These are phyloP conservation scores for Suillus hirtellus DNA, from an alignment of 768 basidiomycete genomes.

Conservation along the genomic window DNA sequence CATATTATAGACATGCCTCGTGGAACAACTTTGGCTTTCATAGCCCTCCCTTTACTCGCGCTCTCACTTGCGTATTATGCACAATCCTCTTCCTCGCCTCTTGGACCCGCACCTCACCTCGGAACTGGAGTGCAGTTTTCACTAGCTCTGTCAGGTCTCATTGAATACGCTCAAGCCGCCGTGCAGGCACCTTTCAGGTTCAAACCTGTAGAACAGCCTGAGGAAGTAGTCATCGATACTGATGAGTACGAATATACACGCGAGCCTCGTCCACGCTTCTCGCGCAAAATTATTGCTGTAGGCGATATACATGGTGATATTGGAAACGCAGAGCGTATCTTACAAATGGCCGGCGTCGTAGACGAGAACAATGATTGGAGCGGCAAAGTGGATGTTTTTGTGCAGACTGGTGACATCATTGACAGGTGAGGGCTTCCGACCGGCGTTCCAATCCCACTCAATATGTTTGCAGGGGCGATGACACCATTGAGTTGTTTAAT, in stretches of 20 bases:
- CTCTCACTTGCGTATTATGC: constrained; percentile 32
- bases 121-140: constrained; percentile 24
- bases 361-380: constrained; percentile 78
- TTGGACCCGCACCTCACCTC: constrained; percentile 34
- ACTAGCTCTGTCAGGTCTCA: constrained; percentile 26
- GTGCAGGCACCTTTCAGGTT: constrained; percentile 23
- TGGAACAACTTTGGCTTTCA: constrained; percentile 19
- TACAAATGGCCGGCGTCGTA: constrained; percentile 78
- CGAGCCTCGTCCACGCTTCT: constrained; percentile 34
- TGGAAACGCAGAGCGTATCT: constrained; percentile 73
- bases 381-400: constrained; percentile 80
- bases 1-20: constrained; percentile 24
- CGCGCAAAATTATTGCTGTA: constrained; percentile 74
- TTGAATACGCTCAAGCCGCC: constrained; percentile 26
- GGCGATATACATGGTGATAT: constrained; percentile 93
- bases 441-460: constrained; percentile 16
- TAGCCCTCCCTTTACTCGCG: constrained; percentile 26
- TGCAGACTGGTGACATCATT: constrained; percentile 96
- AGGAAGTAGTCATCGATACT: constrained; percentile 11
- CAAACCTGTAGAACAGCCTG: constrained; percentile 13
- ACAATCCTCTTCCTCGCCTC: constrained; percentile 32
- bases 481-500: constrained; percentile 81
- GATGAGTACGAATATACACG: neutral
- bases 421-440: constrained; percentile 59
- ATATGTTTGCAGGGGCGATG: constrained; percentile 63